Evolutionary conservation across 768 basidiomycete genomes (phyloP).

Genomic region (Leucogyrophana mollusca): DNA sequence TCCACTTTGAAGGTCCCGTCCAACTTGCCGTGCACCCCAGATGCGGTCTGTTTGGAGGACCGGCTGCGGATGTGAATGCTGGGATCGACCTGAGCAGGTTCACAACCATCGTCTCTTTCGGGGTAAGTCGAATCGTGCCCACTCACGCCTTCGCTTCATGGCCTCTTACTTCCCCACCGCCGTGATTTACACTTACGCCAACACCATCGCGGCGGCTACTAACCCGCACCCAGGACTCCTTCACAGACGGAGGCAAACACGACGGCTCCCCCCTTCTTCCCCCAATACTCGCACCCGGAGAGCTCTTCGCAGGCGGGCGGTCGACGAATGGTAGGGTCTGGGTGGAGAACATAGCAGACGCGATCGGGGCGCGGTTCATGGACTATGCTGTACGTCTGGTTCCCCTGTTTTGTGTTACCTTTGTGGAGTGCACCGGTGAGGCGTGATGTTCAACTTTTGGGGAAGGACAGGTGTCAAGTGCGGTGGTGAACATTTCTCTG

Average conservation of each 20-base stretch:
- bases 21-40: slow-evolving; percentile 39
- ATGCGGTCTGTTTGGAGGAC: slow-evolving; percentile 35
- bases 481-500: slow-evolving; percentile 37
- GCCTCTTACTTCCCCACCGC: no score
- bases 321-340: slow-evolving; percentile 42
- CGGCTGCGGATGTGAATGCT: slow-evolving; percentile 39
- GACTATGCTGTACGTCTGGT: slow-evolving; percentile 41
- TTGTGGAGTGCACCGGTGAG: background rate
- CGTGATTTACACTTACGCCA: background rate
- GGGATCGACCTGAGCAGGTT: slow-evolving; percentile 30
- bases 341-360: slow-evolving; percentile 37
- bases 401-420: background rate
- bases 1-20: slow-evolving; percentile 7
- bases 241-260: slow-evolving; percentile 40
- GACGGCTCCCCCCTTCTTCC: slow-evolving; percentile 37
- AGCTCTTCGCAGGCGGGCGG: slow-evolving; percentile 41
- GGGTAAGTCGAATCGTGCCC: slow-evolving; percentile 22
- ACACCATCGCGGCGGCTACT: background rate
- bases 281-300: slow-evolving; percentile 35
- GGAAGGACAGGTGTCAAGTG: slow-evolving; percentile 17
- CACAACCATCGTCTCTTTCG: slow-evolving; percentile 44
- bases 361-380: slow-evolving; percentile 32
- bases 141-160: background rate
- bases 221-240: slow-evolving; percentile 31
- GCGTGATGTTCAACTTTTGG: background rate